Base-by-base conservation (phyloP, 2,329 filamentous ascomycete genomes). In the Fusarium redolens region DNA sequence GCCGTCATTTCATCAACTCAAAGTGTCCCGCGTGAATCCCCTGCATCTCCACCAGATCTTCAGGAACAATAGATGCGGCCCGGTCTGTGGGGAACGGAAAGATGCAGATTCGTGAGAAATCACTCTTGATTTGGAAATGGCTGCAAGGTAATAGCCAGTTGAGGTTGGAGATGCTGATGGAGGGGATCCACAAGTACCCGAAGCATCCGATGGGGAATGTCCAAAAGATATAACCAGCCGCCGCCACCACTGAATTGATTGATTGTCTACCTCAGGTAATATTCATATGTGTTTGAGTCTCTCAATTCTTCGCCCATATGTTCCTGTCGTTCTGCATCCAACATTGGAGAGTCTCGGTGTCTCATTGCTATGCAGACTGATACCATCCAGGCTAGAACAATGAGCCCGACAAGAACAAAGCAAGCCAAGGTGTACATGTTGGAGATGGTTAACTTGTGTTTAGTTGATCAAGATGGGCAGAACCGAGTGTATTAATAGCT, bases 101-200 rank as follows among this genome's bases (percentile, higher is more conserved):
- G 55, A 67, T 71, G 62, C 68, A 71, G 33, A 38, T 70, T 61
- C 51, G 25, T 44, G 60, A 72, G 51, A 43, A 72, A 59, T 20
- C 18, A 33, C 60, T 65, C 61, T 61, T 52, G 68, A 70, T 65
- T 61, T 71, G 66, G 66, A 59, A 72, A 72, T 55, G 56, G 63
- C n/a, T 44, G 45, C 57, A 56, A 68, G 40, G 41, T 31, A 45
- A 47, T 43, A 54, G 44, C 69, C 50, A 73, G 61, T 71, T 18
- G 51, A 51, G 51, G 38, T 13, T 57, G 40, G 47, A 48, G 59
- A 56, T 55, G 62, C 56, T 71, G 59, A 70, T 73, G 64, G 71
- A 68, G 68, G 67, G 71, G 45, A 65, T 73, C 71, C 71, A 73
- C 71, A 73, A 47, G 50, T 51, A 51, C 52, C 74, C 74, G 74